Evolutionary conservation across 208 protist species (phyloP), one percentile per base, ranked within the genome.

Genomic region (Trypanosoma melophagium): DNA sequence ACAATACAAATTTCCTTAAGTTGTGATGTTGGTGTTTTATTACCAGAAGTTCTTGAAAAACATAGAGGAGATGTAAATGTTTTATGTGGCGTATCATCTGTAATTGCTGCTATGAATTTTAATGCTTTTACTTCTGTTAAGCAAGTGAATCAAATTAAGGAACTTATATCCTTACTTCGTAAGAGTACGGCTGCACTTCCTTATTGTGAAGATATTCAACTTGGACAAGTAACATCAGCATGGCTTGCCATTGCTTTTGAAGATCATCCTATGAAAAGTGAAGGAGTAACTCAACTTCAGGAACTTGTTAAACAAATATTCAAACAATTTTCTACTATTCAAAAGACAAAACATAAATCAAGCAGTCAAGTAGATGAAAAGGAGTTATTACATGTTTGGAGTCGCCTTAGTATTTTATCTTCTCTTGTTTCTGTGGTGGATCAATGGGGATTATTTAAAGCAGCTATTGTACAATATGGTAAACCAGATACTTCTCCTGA

Each of bases 281-380:
- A 85, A 51, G 87, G 84, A 0, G 55, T 85, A 58, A 83, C 74
- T 19, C 84, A 96, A 52, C 52, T 96, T 60, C 74, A 87, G 61
- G 84, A 91, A 68, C 52, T 93, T 12, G 64, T 77, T n/a, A 83
- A 80, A 55, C 71, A 71, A 24, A 73, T 88, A 0, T 7, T 87
- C 13, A 62, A 71, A 47, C 86, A 93, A 56, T 63, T 91, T 21
- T 41, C 56, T 7, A 60, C 60, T 0, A 45, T 63, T 41, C 28
- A 60, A 16, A 71, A 66, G 44, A 25, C 17, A 31, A 47, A 16
- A 8, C 38, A 5, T 0, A 52, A 22, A 3, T 62, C 55, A 21
- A 28, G 8, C 12, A 51, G 47, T 51, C 44, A 59, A 35, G 24
- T 25, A 17, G 40, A 41, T 16, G 56, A 67, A 19, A 58, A 19